Evolutionary conservation across 352 stramenopile genomes (phyloP).

Genomic region (Phytophthora pistaciae): DNA sequence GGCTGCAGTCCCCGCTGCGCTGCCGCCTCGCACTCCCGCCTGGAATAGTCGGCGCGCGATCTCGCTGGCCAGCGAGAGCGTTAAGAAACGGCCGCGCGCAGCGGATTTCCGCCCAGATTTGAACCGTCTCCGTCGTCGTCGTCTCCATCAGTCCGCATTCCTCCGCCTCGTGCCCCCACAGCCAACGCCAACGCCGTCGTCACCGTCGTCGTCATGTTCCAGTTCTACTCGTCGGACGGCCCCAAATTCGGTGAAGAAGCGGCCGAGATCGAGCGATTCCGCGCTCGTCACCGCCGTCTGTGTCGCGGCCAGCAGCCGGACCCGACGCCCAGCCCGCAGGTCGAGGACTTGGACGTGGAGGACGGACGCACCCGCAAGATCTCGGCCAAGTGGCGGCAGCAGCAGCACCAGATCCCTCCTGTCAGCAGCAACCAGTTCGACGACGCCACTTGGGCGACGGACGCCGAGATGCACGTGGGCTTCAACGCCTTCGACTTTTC

Average conservation of each 20-base stretch:
- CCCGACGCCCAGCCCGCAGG: slow-evolving; percentile 15
- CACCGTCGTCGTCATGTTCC: slow-evolving; percentile 23
- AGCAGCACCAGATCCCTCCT: slow-evolving; percentile 28
- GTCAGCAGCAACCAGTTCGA: slow-evolving; percentile 34
- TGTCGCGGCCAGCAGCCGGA: slow-evolving; percentile 31
- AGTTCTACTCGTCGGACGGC: slow-evolving; percentile 27
- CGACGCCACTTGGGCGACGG: slow-evolving; percentile 15
- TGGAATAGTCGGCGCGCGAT: slow-evolving; percentile 2
- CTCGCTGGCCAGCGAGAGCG: slow-evolving; percentile 5
- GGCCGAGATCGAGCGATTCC: slow-evolving; percentile 53
- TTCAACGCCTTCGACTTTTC: slow-evolving; percentile 66
- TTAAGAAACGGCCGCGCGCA: slow-evolving; percentile 25
- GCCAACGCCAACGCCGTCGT: too few relatives aligned
- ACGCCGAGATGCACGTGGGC: slow-evolving; percentile 24
- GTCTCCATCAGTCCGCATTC: slow-evolving; percentile 3
- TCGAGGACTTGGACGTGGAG: slow-evolving; percentile 36
- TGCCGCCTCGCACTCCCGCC: neutral
- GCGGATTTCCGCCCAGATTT: slow-evolving; percentile 20
- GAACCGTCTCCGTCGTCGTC: slow-evolving; percentile 6
- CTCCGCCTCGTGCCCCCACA: neutral
- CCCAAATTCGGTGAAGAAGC: slow-evolving; percentile 22
- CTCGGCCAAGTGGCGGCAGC: slow-evolving; percentile 35
- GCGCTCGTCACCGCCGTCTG: slow-evolving; percentile 47
- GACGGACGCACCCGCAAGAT: slow-evolving; percentile 55
- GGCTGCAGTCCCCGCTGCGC: neutral